These are phyloP conservation scores for Fusarium ramigenum DNA, from an alignment of 2,329 filamentous ascomycete species.

Conservation along the genomic window DNA sequence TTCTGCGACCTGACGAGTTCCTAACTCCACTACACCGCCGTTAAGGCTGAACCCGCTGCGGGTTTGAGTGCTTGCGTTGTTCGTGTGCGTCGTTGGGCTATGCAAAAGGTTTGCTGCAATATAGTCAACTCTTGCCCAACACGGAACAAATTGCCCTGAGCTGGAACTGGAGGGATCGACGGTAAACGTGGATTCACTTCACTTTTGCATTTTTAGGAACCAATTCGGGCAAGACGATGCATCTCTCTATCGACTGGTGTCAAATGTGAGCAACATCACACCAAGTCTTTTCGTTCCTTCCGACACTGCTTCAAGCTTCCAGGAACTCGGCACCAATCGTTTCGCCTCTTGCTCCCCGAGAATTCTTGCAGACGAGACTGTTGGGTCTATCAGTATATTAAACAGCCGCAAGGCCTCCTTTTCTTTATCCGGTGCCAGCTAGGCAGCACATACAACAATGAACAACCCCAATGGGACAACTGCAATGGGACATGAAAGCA, in stretches of 20 bases:
- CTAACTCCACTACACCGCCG: conserved; percentile 16
- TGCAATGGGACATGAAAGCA: conserved; percentile 45
- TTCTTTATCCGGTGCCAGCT: conserved; percentile 30
- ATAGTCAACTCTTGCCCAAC: conserved; percentile 7
- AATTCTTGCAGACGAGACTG: neutral
- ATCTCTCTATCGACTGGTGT: conserved; percentile 31
- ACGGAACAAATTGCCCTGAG: conserved; percentile 11
- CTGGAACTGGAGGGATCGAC: conserved; percentile 26
- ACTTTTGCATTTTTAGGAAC: conserved; percentile 30
- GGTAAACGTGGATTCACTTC: conserved; percentile 16
- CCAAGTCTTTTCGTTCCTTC: conserved; percentile 16
- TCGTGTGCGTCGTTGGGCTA: conserved; percentile 11
- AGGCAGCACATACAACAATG: conserved; percentile 41
- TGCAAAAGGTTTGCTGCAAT: conserved; percentile 22
- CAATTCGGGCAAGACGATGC: conserved; percentile 38
- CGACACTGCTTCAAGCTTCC: conserved; percentile 19
- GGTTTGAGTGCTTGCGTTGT: conserved; percentile 28
- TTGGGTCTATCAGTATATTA: neutral
- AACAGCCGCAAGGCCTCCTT: neutral
- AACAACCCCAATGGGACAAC: conserved; percentile 47
- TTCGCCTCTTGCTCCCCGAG: conserved; percentile 6
- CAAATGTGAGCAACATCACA: conserved; percentile 40
- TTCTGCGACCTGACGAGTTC: conserved; percentile 25
- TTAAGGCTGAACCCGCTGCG: conserved; percentile 19
- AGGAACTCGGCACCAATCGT: conserved; percentile 9